These are phyloP conservation scores for Amylocystis lapponica DNA, from an alignment of 768 basidiomycete species.

Conservation along the genomic window DNA sequence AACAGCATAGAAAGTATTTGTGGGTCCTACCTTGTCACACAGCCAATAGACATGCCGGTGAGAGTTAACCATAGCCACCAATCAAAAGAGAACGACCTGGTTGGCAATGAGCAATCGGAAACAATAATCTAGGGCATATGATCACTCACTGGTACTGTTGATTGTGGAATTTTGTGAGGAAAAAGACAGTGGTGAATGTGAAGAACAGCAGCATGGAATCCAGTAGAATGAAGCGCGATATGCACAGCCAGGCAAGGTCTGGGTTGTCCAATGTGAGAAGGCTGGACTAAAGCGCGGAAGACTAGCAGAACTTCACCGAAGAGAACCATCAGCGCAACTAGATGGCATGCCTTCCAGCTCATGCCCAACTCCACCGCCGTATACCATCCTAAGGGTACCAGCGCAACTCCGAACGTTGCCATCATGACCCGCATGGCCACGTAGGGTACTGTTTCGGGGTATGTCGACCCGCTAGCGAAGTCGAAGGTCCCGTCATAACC, in stretches of 20 bases:
- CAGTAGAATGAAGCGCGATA: constrained; percentile 94
- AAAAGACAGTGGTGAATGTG: constrained; percentile 95
- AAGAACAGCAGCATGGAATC: constrained; percentile 99
- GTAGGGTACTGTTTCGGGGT: constrained; percentile 83
- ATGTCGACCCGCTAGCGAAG: constrained; percentile 86
- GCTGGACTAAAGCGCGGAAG: neutral
- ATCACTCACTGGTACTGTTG: constrained; percentile 81
- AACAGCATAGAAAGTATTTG: neutral
- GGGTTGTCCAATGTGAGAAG: neutral
- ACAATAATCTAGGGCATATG: neutral
- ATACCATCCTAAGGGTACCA: constrained; percentile 97
- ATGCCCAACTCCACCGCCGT: constrained; percentile 92
- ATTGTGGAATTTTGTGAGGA: constrained; percentile 94
- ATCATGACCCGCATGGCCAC: constrained; percentile 94
- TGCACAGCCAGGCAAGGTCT: constrained; percentile 97
- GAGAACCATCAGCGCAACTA: constrained; percentile 91
- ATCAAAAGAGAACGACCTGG: constrained; percentile 89
- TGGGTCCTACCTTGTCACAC: constrained; percentile 74
- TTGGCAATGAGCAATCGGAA: constrained; percentile 11
- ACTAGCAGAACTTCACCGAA: constrained; percentile 51
- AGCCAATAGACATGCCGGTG: constrained; percentile 93
- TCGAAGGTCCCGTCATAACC: constrained; percentile 92
- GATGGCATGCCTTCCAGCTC: constrained; percentile 83
- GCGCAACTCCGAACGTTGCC: constrained; percentile 88
- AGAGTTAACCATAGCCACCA: constrained; percentile 97